phyloP scores from a whole-genome alignment of 805 yeast species.

The Blastobotrys peoriensis region DNA sequence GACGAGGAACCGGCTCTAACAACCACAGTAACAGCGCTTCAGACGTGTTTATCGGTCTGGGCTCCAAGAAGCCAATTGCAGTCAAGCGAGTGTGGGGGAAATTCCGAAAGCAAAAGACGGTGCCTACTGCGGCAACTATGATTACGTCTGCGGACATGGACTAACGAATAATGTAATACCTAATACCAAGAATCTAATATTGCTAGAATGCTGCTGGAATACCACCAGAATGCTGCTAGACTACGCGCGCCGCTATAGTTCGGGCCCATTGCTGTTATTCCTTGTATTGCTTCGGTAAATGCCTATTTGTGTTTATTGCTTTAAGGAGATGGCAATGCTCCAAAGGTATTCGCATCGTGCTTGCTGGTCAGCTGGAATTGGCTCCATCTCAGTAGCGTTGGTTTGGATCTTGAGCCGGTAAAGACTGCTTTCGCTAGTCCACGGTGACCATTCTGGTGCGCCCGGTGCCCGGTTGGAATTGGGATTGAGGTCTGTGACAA shows the following conservation, averaged over 20 bases:
- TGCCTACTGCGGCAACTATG: conserved; percentile 16
- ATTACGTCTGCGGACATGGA: conserved; percentile 20
- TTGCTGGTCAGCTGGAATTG: background rate
- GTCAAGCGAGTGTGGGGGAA: conserved; percentile 17
- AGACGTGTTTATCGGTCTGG: background rate
- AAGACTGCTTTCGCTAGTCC: background rate
- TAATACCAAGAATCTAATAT: too few species aligned
- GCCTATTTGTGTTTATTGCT: too few species aligned
- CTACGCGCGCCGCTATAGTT: too few species aligned
- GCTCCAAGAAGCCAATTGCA: background rate
- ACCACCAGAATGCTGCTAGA: too few species aligned
- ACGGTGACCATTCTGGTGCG: background rate
- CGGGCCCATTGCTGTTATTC: too few species aligned
- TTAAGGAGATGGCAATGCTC: background rate
- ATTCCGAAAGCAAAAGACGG: conserved; percentile 13
- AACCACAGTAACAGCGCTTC: background rate
- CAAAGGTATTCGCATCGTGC: background rate
- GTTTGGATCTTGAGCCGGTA: background rate
- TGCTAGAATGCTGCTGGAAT: too few species aligned
- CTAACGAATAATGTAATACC: too few species aligned
- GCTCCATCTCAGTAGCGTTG: background rate
- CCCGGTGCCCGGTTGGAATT: background rate
- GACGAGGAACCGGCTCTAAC: background rate
- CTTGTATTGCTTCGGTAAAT: too few species aligned
- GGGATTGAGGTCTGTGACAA: background rate